Evolutionary conservation across 2,329 filamentous ascomycete genomes (phyloP).

Genomic region (Exophiala mesophila): DNA sequence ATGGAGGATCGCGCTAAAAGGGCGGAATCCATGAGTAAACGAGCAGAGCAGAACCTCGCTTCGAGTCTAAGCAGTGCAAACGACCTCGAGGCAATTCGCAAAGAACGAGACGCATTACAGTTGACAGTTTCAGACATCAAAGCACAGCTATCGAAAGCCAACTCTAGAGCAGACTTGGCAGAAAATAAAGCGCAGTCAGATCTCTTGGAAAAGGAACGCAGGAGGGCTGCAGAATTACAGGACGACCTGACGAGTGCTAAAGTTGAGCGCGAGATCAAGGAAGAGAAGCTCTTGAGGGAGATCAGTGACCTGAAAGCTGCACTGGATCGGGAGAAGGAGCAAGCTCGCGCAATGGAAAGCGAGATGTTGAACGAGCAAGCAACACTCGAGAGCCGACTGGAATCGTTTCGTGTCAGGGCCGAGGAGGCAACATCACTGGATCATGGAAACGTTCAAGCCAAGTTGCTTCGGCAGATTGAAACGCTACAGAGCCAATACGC

Average conservation of each 20-base stretch:
- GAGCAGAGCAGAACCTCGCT: slow-evolving; percentile 52
- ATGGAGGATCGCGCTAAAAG: slow-evolving; percentile 55
- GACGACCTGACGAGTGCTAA: slow-evolving; percentile 61
- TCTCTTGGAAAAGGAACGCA: slow-evolving; percentile 62
- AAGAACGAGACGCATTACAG: slow-evolving; percentile 60
- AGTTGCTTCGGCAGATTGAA: slow-evolving; percentile 88
- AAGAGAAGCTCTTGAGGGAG: slow-evolving; percentile 66
- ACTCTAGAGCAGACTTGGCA: slow-evolving; percentile 61
- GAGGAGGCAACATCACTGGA: slow-evolving; percentile 85
- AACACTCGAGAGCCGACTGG: slow-evolving; percentile 80
- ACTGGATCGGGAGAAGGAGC: slow-evolving; percentile 67
- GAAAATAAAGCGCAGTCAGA: slow-evolving; percentile 64
- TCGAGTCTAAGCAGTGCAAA: slow-evolving; percentile 48
- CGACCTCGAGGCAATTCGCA: slow-evolving; percentile 57
- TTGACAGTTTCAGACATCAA: slow-evolving; percentile 64
- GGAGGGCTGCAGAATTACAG: slow-evolving; percentile 50
- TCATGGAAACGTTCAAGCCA: slow-evolving; percentile 77
- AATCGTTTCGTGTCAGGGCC: slow-evolving; percentile 75
- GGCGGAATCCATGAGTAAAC: slow-evolving; percentile 55
- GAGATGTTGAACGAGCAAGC: slow-evolving; percentile 76
- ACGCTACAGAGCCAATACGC: slow-evolving; percentile 93
- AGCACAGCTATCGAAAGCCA: slow-evolving; percentile 62
- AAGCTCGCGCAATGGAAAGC: slow-evolving; percentile 61
- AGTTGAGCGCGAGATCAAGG: slow-evolving; percentile 70
- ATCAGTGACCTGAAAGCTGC: slow-evolving; percentile 69